A percentile compares a stretch with the other conserved stretches of the same genome.
These are phyloP conservation scores for Hemisphaericaspora lyxosophila DNA, from an alignment of 1,139 yeast genomes.

Conservation along the genomic window DNA sequence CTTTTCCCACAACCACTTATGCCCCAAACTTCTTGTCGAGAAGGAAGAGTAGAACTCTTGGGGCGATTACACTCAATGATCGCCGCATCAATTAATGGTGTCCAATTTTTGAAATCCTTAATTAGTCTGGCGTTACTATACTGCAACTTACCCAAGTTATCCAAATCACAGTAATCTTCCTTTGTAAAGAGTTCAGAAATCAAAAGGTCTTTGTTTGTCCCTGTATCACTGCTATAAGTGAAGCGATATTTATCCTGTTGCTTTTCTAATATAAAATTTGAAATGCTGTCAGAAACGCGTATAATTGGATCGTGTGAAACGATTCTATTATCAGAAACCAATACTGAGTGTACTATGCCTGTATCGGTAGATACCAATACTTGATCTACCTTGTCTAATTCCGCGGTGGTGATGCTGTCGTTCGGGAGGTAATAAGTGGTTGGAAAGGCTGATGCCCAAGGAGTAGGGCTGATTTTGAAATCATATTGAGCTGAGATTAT, in stretches of 20 bases:
- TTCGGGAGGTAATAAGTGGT: slow-evolving; percentile 34
- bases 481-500: slow-evolving; percentile 48
- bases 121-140: slow-evolving; percentile 15
- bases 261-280: slow-evolving; percentile 32
- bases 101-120: slow-evolving; percentile 46
- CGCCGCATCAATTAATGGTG: slow-evolving; percentile 46
- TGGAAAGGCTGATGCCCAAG: slow-evolving; percentile 32
- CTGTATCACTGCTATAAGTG: slow-evolving; percentile 35
- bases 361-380: slow-evolving; percentile 41
- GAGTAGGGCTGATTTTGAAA: slow-evolving; percentile 22
- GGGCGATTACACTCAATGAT: slow-evolving; percentile 29
- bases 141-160: slow-evolving; percentile 11
- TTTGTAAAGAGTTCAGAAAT: slow-evolving; percentile 17
- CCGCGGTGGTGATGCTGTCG: slow-evolving; percentile 14
- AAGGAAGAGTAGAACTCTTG: slow-evolving; percentile 18
- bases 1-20: slow-evolving; percentile 43
- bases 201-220: slow-evolving; percentile 31
- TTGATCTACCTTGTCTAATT: slow-evolving; percentile 27
- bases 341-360: slow-evolving; percentile 39
- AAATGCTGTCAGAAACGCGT: slow-evolving; percentile 32
- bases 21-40: slow-evolving; percentile 47
- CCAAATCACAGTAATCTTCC: slow-evolving; percentile 16
- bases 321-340: slow-evolving; percentile 15
- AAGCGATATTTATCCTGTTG: slow-evolving; percentile 20
- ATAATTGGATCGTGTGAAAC: slow-evolving; percentile 21